Evolutionary conservation across 2,329 filamentous ascomycete species (phyloP), one percentile per base, ranked within the genome.

Genomic region (Microdochium trichocladiopsis): DNA sequence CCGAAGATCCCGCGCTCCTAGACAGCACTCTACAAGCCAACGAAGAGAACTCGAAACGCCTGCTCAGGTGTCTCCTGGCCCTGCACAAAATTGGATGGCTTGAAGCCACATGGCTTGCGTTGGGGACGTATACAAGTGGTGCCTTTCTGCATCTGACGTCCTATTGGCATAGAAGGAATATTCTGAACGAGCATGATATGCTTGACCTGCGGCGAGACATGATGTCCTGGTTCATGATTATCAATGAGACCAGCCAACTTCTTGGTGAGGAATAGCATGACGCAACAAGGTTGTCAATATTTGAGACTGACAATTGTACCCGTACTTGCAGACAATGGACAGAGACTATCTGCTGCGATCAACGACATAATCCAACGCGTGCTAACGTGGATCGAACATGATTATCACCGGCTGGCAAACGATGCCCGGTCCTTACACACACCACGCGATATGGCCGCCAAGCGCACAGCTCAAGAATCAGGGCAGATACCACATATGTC

Each of bases 61-160:
- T 90, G 68, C 72, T 92, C 2, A 72, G 74, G 22, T 75, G 78
- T 24, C 80, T 84, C 5, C 73, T 75, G 22, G 73, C 81, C 51
- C 68, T 92, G 48, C 78, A 81, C 53, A 77, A 76, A 58, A 72
- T 84, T 53, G 88, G 86, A 61, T 83, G 82, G 47, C 70, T 92
- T 3, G 88, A 93, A 61, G 88, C 86, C 1, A 90, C 87, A 1
- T 92, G 88, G 87, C 87, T 88, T 60, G 85, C 86, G 48, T 76
- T 83, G 49, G 84, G 87, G 0, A 78, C 88, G 5, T 90, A 88
- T 61, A 76, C 88, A 12, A 82, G 86, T 45, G 86, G 86, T 24
- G 84, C 89, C 52, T 88, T 90, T 59, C 87, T 86, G 0, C 84
- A 80, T 14, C 70, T 93, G 0, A 88, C 87, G 48, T 80, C 82